Base-by-base conservation (phyloP, 192 early-diverging fungal genomes). In the Backusella circina region DNA sequence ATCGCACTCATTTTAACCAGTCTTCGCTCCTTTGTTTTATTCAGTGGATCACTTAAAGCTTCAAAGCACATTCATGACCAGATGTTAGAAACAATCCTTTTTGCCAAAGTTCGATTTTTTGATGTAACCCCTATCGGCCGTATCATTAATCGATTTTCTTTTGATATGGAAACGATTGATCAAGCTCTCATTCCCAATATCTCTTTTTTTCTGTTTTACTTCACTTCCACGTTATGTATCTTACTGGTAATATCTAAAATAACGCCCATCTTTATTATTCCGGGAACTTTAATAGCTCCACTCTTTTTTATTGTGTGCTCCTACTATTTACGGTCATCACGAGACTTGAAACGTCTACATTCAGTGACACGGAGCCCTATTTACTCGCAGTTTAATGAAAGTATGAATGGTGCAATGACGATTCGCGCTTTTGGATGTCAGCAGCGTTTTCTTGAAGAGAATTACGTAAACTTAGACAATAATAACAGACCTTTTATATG, bases 301-400 rank as follows among this genome's bases (percentile, higher is more conserved):
- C 5, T 87, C 26, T 91, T 90, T 70, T 76, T 79, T 5, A 70
- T 73, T 31, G 69, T 94, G 30, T 89, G 88, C 6, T n/a, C n/a
- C 10, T 80, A 79, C 70, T 94, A 87, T 78, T 79, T 94, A 82
- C 88, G 30, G 23, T 79, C 89, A 3, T 90, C 88, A 10, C 86
- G 95, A 64, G 94, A 97, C 79, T 82, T 97, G 36, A 95, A 97
- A 85, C 88, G 95, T 26, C 83, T 96, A n/a, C 92, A 96, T 75
- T 90, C 92, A 1, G 85, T 91, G 23, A 84, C 90, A 2, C 87
- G 90, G 74, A 86, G 86, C 12, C 95, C 94, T 2, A 77, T 95
- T 1, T 94, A 93, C 78, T 88, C 91, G 35, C 87, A 91, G 72
- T 96, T 98, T 77, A 88, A 86, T 67, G 96, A 98, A 72, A 71